Evolutionary conservation across 1,284 basidiomycete species (phyloP).

Genomic region (Rhodofomes roseus): DNA sequence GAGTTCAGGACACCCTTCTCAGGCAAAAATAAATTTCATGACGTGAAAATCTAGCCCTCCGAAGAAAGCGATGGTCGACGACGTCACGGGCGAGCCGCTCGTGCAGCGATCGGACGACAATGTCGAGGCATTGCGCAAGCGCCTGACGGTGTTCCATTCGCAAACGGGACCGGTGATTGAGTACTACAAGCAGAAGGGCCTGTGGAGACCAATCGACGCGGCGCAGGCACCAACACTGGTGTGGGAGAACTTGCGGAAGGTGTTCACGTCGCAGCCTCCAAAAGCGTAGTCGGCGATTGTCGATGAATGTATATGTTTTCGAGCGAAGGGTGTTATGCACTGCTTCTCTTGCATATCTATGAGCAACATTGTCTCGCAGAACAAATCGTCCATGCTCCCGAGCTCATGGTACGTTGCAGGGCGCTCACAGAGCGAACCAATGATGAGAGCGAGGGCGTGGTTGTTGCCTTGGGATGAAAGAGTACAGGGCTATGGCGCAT

Average conservation of each 20-base stretch:
- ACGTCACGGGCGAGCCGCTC: slow-evolving; percentile 92
- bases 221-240: slow-evolving; percentile 90
- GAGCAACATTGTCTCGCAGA: background rate
- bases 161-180: slow-evolving; percentile 97
- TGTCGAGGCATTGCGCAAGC: slow-evolving; percentile 89
- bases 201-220: slow-evolving; percentile 90
- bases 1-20: slow-evolving; percentile 32
- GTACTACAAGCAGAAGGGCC: slow-evolving; percentile 89
- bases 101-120: slow-evolving; percentile 93
- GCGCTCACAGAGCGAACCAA: no score
- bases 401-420: no score
- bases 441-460: no score
- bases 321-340: background rate
- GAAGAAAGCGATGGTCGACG: slow-evolving; percentile 93
- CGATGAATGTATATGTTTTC: background rate
- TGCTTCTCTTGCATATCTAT: background rate
- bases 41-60: slow-evolving; percentile 65
- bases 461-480: no score
- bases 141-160: slow-evolving; percentile 82
- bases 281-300: slow-evolving; percentile 12
- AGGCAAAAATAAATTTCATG: background rate
- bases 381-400: no score
- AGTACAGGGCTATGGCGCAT: no score
- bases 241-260: slow-evolving; percentile 78
- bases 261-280: slow-evolving; percentile 39